These are phyloP conservation scores for Clavulina sp. DNA, from an alignment of 768 basidiomycete species.

Conservation along the genomic window DNA sequence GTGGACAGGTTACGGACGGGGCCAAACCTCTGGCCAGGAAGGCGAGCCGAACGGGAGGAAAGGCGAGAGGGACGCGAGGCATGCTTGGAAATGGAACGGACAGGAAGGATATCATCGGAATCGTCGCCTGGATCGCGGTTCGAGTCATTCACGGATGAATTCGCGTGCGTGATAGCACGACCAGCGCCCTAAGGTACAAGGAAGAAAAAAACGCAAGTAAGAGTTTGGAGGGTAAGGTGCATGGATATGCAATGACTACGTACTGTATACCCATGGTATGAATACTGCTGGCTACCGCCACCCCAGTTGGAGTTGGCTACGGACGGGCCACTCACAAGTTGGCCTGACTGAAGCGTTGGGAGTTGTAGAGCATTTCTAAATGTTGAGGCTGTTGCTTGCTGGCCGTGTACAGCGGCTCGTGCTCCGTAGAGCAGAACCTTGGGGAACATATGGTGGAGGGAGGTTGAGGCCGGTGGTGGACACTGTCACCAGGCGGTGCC, in stretches of 20 bases:
- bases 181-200: slow-evolving; percentile 35
- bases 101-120: slow-evolving; percentile 13
- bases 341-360: slow-evolving; percentile 18
- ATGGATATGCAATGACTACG: slow-evolving; percentile 16
- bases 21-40: slow-evolving; percentile 1
- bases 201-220: too few species aligned
- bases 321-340: slow-evolving; percentile 9
- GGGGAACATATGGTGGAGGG: slow-evolving; percentile 42
- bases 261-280: slow-evolving; percentile 52
- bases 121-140: slow-evolving; percentile 36
- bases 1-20: not conserved
- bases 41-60: not conserved
- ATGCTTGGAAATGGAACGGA: not conserved
- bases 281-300: slow-evolving; percentile 55
- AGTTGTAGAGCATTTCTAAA: slow-evolving; percentile 55
- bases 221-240: not conserved
- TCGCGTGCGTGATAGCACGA: slow-evolving; percentile 57
- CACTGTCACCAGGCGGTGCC: too few species aligned
- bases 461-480: not conserved
- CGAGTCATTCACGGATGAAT: slow-evolving; percentile 39
- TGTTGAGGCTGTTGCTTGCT: slow-evolving; percentile 34
- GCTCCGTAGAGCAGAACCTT: slow-evolving; percentile 62
- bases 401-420: slow-evolving; percentile 58
- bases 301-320: slow-evolving; percentile 33
- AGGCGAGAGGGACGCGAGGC: not conserved